Percentiles rank a stretch among this genome's conserved stretches.
phyloP scores from a whole-genome alignment of 2,329 filamentous ascomycete species.

The Sclerotinia nivalis region DNA sequence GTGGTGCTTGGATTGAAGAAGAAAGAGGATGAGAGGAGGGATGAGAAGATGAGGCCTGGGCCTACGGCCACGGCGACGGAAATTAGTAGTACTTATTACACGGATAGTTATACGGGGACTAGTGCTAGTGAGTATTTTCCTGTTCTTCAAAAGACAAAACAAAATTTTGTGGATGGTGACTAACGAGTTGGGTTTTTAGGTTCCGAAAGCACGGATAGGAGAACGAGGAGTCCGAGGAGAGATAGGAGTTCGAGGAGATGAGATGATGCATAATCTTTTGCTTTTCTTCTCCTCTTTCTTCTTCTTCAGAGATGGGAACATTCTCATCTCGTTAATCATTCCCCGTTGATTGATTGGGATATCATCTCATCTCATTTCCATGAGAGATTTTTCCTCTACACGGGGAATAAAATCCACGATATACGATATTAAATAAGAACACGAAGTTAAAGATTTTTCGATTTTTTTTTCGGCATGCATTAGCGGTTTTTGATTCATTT shows the following conservation, averaged over 20 bases:
- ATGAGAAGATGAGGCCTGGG: conserved; percentile 28
- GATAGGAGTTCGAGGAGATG: conserved; percentile 19
- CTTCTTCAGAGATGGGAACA: too few species aligned
- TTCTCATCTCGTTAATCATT: too few species aligned
- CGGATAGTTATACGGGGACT: conserved; percentile 40
- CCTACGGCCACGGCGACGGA: conserved; percentile 28
- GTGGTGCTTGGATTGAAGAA: conserved; percentile 41
- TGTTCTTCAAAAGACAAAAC: background rate
- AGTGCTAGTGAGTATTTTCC: conserved; percentile 39
- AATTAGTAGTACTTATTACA: conserved; percentile 39
- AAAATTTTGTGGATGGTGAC: background rate
- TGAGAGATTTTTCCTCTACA: too few species aligned
- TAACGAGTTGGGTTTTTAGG: conserved; percentile 33
- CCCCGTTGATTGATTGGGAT: too few species aligned
- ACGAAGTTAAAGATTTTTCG: too few species aligned
- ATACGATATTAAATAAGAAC: too few species aligned
- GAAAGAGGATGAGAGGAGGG: conserved; percentile 33
- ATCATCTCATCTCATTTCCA: too few species aligned
- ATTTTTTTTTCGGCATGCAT: too few species aligned
- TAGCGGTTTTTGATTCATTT: too few species aligned
- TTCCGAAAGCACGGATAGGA: conserved; percentile 39
- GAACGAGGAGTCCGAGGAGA: conserved; percentile 34
- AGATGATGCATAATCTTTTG: background rate
- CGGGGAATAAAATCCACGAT: too few species aligned
- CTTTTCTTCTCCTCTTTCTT: too few species aligned